phyloP scores from a whole-genome alignment of 805 yeast genomes.

The Candida germanica region DNA sequence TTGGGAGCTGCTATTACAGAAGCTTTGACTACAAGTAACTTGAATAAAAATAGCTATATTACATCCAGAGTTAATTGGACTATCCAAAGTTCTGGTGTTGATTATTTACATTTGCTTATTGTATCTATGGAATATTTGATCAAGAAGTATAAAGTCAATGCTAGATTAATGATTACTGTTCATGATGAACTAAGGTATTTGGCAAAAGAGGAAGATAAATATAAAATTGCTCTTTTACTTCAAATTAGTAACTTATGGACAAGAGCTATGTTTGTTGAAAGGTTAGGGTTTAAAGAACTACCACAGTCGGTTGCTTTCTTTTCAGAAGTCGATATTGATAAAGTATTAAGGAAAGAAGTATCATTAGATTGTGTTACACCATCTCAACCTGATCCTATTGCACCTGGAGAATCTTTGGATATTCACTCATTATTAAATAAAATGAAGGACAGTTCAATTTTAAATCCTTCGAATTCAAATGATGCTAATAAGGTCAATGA shows the following conservation, averaged over 20 bases:
- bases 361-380: conserved; percentile 88
- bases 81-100: conserved; percentile 97
- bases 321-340: conserved; percentile 89
- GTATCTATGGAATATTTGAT: conserved; percentile 84
- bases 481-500: conserved; percentile 2
- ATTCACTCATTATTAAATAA: conserved; percentile 51
- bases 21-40: conserved; percentile 66
- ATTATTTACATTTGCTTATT: conserved; percentile 80
- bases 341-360: conserved; percentile 89
- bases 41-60: conserved; percentile 62
- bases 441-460: conserved; percentile 16
- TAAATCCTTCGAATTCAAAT: conserved; percentile 9
- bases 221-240: conserved; percentile 73
- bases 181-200: conserved; percentile 93
- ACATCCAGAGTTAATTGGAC: conserved; percentile 97
- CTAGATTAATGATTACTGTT: conserved; percentile 80
- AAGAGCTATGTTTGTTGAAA: conserved; percentile 90
- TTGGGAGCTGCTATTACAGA: conserved; percentile 90
- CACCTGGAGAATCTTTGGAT: conserved; percentile 75
- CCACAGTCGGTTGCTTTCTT: conserved; percentile 97
- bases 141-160: conserved; percentile 61
- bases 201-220: conserved; percentile 68
- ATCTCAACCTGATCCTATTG: conserved; percentile 66
- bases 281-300: conserved; percentile 79
- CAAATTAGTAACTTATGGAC: conserved; percentile 96